These are phyloP conservation scores for Fusarium sp. DNA, from an alignment of 2,329 filamentous ascomycete genomes.

Conservation along the genomic window DNA sequence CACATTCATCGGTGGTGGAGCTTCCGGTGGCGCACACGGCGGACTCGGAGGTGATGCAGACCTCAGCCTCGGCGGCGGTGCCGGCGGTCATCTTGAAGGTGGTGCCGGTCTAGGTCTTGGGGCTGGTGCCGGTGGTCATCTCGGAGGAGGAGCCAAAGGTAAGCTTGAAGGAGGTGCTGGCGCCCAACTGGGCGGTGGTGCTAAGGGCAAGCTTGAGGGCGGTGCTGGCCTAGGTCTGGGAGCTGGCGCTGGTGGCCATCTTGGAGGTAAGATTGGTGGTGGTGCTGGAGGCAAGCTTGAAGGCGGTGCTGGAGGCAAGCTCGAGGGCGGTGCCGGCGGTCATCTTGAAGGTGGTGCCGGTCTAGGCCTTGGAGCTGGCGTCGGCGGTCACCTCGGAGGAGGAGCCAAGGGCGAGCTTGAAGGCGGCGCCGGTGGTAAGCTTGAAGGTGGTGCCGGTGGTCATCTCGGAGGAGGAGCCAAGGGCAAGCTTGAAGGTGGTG, in stretches of 20 bases:
- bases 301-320: neutral
- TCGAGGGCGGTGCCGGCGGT: neutral
- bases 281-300: conserved; percentile 2
- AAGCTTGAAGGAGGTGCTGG: neutral
- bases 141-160: neutral
- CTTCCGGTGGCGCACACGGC: conserved; percentile 2
- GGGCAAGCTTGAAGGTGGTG: neutral
- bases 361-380: neutral
- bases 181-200: neutral
- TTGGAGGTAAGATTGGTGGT: conserved; percentile 17
- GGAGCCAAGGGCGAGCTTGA: neutral
- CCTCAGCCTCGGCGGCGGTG: neutral
- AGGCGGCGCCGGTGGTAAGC: too few relatives aligned
- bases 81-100: neutral
- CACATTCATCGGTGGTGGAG: conserved; percentile 21
- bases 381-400: neutral
- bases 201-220: neutral
- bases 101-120: neutral
- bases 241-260: conserved; percentile 1
- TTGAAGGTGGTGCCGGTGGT: neutral
- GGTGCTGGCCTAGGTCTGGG: neutral
- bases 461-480: neutral
- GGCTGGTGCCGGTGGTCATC: neutral
- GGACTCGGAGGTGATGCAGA: neutral
- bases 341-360: neutral